Evolutionary conservation across 2,329 filamentous ascomycete species (phyloP).

Genomic region (Periconia macrospinosa): DNA sequence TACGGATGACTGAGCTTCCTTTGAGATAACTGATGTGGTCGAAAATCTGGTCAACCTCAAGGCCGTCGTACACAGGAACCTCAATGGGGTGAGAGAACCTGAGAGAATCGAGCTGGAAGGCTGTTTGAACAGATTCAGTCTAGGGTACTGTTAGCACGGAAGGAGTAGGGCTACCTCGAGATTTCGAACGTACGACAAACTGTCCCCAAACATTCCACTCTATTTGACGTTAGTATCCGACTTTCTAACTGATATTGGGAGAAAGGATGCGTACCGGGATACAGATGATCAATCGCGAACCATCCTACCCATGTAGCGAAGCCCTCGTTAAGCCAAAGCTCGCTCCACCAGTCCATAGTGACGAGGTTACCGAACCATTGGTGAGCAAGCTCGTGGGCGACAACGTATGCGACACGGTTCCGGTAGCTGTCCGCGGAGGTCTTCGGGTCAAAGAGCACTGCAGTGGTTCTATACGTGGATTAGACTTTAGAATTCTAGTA

Average conservation of each 20-base stretch:
- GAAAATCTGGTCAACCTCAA: conserved; percentile 98
- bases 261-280: conserved; percentile 61
- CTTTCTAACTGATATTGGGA: not conserved
- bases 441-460: conserved; percentile 92
- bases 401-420: conserved; percentile 93
- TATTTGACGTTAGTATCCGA: conserved; percentile 26
- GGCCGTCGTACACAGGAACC: conserved; percentile 87
- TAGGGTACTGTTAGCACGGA: conserved; percentile 46
- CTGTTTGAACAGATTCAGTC: conserved; percentile 90
- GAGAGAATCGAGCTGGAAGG: conserved; percentile 85
- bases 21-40: conserved; percentile 96
- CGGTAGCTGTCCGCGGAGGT: conserved; percentile 88
- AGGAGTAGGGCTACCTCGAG: conserved; percentile 54
- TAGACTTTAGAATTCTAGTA: conserved; percentile 1
- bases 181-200: conserved; percentile 72
- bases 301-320: conserved; percentile 99
- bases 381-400: conserved; percentile 95
- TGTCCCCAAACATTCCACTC: conserved; percentile 98
- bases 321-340: conserved; percentile 88
- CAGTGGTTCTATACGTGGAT: conserved; percentile 64
- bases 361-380: conserved; percentile 97
- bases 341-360: conserved; percentile 96
- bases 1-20: conserved; percentile 93
- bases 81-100: conserved; percentile 95
- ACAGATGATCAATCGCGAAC: conserved; percentile 86